Base-by-base conservation (phyloP, 805 yeast genomes). In the Ogataea paradorogensis region DNA sequence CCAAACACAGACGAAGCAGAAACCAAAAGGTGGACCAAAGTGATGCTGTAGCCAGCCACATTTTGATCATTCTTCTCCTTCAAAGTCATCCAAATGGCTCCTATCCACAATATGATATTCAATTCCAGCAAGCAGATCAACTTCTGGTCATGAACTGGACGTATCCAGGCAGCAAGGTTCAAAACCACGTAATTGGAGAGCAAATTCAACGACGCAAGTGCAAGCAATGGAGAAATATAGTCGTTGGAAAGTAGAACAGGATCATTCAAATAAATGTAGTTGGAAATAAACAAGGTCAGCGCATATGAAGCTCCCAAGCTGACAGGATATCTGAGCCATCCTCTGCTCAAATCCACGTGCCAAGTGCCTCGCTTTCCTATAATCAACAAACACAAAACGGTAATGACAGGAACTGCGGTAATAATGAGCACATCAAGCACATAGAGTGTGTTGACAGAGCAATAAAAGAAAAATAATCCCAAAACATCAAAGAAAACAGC, bases 401-500 rank as follows among this genome's bases (percentile, higher is more conserved):
- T 56, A 1, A 78, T 42, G 0, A 80, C 28, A 1, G 96, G 95
- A 3, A 80, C 66, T 3, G 70, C 50, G 3, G 73, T 62, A 30
- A 86, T 59, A 7, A 80, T 50, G 2, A 71, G 55, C 31, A 82
- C 63, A 56, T 84, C 83, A 38, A 73, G 43, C n/a, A 66, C 55
- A 33, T 75, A 70, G 15, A 86, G 52, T 5, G 58, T 56, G 13
- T 73, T 66, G 7, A 78, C 61, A 7, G 89, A 76, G 15, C 75
- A 40, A n/a, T 66, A 62, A 37, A 80, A 63, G 52, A 84, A 79
- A 43, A 63, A 69, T n/a, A 52, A 48, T 24, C 88, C 88, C 13
- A 78, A 54, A 21, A 86, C 52, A 53, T 85, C 89, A 48, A 83
- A 75, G 58, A 66, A 89, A 1, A 80, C 74, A 0, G 93, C 85